These are phyloP conservation scores for Cladosporium sp. DNA, from an alignment of 2,329 filamentous ascomycete species.

Conservation along the genomic window DNA sequence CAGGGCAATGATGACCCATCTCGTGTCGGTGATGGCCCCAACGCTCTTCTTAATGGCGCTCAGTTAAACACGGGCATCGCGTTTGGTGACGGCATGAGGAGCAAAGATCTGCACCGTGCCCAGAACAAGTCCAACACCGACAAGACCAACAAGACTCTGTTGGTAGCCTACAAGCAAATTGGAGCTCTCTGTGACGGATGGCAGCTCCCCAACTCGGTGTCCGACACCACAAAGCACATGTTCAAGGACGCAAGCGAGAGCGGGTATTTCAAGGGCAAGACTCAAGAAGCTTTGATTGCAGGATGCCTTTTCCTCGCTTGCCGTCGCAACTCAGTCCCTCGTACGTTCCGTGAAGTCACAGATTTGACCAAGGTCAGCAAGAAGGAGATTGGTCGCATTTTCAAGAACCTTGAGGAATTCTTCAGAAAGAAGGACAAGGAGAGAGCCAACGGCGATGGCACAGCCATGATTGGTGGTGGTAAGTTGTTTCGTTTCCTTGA, in stretches of 20 bases:
- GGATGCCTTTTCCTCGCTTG: constrained; percentile 98
- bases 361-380: constrained; percentile 90
- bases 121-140: constrained; percentile 79
- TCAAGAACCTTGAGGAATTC: constrained; percentile 89
- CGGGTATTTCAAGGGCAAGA: constrained; percentile 92
- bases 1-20: constrained; percentile 95
- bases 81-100: constrained; percentile 68
- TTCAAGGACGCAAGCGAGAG: constrained; percentile 93
- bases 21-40: constrained; percentile 92
- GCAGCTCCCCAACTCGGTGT: constrained; percentile 73
- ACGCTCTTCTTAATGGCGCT: constrained; percentile 83
- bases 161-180: constrained; percentile 85
- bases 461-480: constrained; percentile 44
- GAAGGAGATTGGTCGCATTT: constrained; percentile 95
- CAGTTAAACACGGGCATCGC: constrained; percentile 87
- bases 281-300: constrained; percentile 87
- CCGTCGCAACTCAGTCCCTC: constrained; percentile 78
- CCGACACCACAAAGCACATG: constrained; percentile 88
- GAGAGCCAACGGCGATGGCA: constrained; percentile 34
- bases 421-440: constrained; percentile 64
- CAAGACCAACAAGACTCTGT: constrained; percentile 75
- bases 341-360: constrained; percentile 93
- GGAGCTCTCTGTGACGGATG: constrained; percentile 81
- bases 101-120: constrained; percentile 72
- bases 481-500: constrained; percentile 28